Evolutionary conservation across 371 early-diverging fungal genomes (phyloP).

Genomic region (Rhizopus delemar): DNA sequence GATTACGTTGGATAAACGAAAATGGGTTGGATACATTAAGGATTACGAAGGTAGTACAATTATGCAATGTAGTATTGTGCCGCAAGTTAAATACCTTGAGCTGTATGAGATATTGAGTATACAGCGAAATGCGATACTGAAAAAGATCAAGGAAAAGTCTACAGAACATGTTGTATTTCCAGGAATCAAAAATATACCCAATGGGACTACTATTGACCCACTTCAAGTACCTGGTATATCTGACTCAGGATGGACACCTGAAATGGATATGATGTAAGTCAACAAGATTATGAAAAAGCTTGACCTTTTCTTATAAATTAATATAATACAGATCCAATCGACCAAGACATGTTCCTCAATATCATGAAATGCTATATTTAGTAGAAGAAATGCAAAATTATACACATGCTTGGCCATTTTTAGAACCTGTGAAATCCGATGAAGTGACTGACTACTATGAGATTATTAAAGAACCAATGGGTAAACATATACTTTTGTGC

Average conservation of each 20-base stretch:
- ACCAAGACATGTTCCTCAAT: constrained; percentile 58
- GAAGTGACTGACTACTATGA: constrained; percentile 96
- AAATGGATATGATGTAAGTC: constrained; percentile 70
- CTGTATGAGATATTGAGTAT: constrained; percentile 60
- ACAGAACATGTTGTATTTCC: constrained; percentile 79
- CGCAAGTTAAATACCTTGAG: constrained; percentile 58
- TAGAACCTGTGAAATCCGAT: constrained; percentile 91
- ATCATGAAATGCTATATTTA: constrained; percentile 72
- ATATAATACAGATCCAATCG: constrained; percentile 46
- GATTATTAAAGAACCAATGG: constrained; percentile 98
- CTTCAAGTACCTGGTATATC: constrained; percentile 76
- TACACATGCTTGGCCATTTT: constrained; percentile 96
- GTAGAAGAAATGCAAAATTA: constrained; percentile 79
- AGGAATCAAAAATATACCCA: constrained; percentile 69
- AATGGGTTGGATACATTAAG: constrained; percentile 99
- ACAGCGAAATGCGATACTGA: constrained; percentile 78
- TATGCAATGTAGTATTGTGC: constrained; percentile 79
- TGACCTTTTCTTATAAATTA: neutral
- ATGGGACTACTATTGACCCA: constrained; percentile 52
- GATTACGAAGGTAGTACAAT: constrained; percentile 99
- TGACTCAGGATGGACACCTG: constrained; percentile 92
- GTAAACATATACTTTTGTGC: constrained; percentile 39
- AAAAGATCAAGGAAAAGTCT: constrained; percentile 77
- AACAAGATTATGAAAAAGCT: neutral
- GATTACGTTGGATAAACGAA: constrained; percentile 85